These are phyloP conservation scores for Podospora australis DNA, from an alignment of 495 filamentous ascomycete genomes.

Conservation along the genomic window DNA sequence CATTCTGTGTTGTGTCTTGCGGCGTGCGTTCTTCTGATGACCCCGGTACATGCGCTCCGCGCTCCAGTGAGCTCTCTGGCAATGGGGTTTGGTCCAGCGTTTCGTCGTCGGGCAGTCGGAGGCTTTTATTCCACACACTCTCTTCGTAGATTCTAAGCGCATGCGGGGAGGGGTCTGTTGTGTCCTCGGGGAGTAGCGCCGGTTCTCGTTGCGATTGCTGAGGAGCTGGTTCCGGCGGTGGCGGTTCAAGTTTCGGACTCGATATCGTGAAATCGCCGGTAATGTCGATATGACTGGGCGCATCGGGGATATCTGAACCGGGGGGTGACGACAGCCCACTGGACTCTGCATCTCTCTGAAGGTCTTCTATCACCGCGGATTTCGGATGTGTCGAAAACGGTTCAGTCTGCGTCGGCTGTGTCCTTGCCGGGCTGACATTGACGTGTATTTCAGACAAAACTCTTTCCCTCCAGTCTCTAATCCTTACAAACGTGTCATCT, in stretches of 20 bases:
- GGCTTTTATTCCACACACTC: too few relatives aligned
- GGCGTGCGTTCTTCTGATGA: background rate
- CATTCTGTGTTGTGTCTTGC: too few relatives aligned
- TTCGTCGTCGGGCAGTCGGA: too few relatives aligned
- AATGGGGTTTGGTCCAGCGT: background rate
- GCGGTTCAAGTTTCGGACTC: background rate
- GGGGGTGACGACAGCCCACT: conserved; percentile 1
- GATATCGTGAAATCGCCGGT: background rate
- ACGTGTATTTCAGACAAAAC: conserved; percentile 3
- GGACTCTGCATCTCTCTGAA: background rate
- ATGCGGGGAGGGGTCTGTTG: background rate
- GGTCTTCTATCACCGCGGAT: background rate
- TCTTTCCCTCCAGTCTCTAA: conserved; percentile 15
- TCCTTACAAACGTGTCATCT: conserved; percentile 2
- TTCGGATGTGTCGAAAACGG: conserved; percentile 7
- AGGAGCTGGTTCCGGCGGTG: background rate
- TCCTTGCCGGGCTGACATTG: background rate
- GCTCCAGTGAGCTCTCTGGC: background rate
- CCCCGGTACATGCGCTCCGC: background rate
- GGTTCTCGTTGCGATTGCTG: background rate
- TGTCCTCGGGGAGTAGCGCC: background rate
- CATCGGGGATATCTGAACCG: background rate
- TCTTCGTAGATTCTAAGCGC: conserved; percentile 3
- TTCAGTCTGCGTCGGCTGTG: background rate
- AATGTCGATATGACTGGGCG: too few relatives aligned